Evolutionary conservation across 2,329 filamentous ascomycete genomes (phyloP).

Genomic region (Calycina herbarum): DNA sequence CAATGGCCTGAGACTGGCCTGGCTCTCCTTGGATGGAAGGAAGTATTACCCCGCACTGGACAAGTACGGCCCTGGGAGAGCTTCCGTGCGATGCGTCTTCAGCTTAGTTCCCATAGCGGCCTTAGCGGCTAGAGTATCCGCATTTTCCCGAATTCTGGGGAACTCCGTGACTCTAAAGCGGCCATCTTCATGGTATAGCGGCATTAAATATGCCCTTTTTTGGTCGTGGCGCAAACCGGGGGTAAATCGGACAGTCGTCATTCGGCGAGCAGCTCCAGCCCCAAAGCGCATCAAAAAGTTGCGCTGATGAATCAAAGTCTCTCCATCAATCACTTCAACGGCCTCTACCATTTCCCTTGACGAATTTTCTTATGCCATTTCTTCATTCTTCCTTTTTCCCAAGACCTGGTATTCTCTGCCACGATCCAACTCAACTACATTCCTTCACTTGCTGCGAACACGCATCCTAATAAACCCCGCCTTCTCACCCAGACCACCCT

Average conservation of each 20-base stretch:
- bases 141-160: constrained; percentile 1
- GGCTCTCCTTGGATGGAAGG: background rate
- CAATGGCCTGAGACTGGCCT: background rate
- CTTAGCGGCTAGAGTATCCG: background rate
- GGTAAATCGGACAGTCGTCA: too few species aligned
- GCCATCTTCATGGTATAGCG: background rate
- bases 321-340: background rate
- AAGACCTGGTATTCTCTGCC: background rate
- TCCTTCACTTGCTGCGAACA: background rate
- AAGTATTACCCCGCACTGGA: background rate
- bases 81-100: background rate
- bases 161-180: background rate
- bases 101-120: background rate
- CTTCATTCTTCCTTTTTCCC: background rate
- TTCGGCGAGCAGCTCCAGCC: background rate
- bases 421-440: background rate
- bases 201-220: background rate
- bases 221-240: background rate
- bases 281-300: background rate
- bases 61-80: background rate
- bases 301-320: background rate
- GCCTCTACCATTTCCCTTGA: background rate
- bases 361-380: background rate
- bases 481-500: background rate
- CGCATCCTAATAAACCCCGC: background rate